phyloP scores from a whole-genome alignment of 805 yeast species.

The Ogataea pilisensis region DNA sequence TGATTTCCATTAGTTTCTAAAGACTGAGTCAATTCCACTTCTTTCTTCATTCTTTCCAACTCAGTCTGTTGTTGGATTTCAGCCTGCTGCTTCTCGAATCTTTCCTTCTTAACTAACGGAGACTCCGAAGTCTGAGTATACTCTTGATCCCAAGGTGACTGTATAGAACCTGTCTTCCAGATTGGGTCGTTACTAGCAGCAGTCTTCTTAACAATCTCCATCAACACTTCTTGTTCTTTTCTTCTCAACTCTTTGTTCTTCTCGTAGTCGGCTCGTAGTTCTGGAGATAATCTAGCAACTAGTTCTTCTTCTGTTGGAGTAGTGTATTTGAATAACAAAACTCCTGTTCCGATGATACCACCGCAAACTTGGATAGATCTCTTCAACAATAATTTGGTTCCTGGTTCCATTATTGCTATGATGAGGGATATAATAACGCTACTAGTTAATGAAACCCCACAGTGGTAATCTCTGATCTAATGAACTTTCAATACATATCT shows the following conservation, averaged over 20 bases:
- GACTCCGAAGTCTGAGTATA: slow-evolving; percentile 28
- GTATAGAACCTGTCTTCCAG: slow-evolving; percentile 74
- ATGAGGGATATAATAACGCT: background rate
- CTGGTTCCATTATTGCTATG: slow-evolving; percentile 2
- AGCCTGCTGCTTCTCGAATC: slow-evolving; percentile 46
- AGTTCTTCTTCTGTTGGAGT: slow-evolving; percentile 85
- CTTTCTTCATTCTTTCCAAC: slow-evolving; percentile 36
- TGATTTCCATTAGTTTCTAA: slow-evolving; percentile 25
- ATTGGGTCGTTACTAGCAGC: slow-evolving; percentile 70
- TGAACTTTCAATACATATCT: too few species aligned
- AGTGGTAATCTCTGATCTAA: background rate
- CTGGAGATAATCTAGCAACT: slow-evolving; percentile 74
- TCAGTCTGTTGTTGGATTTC: slow-evolving; percentile 35
- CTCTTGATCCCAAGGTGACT: slow-evolving; percentile 63
- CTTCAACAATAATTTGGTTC: slow-evolving; percentile 23
- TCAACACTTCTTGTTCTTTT: slow-evolving; percentile 64
- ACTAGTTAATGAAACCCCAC: background rate
- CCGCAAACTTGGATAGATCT: slow-evolving; percentile 44
- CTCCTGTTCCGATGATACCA: slow-evolving; percentile 71
- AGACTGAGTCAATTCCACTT: slow-evolving; percentile 29
- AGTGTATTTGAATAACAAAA: slow-evolving; percentile 62
- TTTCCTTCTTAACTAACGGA: slow-evolving; percentile 38
- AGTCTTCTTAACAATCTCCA: slow-evolving; percentile 61
- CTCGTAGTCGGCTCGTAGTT: slow-evolving; percentile 71
- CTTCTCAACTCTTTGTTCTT: slow-evolving; percentile 56